Conservation (phyloP, 1,139 yeast species). For the Debaryomyces robertsiae region DNA sequence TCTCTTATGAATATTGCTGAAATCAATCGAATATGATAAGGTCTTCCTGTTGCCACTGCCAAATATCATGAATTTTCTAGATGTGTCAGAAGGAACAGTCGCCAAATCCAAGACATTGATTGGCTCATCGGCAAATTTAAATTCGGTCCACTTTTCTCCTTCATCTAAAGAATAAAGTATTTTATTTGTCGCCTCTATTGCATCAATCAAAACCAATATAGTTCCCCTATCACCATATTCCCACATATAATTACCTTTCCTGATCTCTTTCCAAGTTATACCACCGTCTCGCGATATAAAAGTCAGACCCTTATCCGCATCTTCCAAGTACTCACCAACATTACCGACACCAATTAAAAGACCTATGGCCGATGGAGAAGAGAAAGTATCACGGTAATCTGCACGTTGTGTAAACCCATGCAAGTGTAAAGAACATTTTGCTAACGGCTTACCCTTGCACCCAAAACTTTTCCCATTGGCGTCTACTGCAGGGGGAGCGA, state of each 20-base stretch:
- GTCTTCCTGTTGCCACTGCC: constrained; percentile 24
- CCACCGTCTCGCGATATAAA: constrained; percentile 90
- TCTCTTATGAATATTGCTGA: constrained; percentile 60
- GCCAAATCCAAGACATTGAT: constrained; percentile 71
- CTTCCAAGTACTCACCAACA: constrained; percentile 67
- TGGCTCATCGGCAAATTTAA: constrained; percentile 59
- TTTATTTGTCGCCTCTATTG: constrained; percentile 56
- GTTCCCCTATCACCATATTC: constrained; percentile 97
- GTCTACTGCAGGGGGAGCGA: constrained; percentile 69
- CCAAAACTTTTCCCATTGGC: constrained; percentile 58
- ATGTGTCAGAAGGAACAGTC: constrained; percentile 89
- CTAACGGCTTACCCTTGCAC: constrained; percentile 55
- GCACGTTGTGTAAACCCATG: constrained; percentile 90
- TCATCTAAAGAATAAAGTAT: constrained; percentile 73
- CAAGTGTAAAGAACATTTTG: constrained; percentile 75
- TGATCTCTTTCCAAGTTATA: constrained; percentile 78
- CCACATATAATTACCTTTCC: constrained; percentile 81
- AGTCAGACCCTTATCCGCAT: constrained; percentile 59
- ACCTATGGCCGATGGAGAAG: constrained; percentile 90
- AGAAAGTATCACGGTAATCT: constrained; percentile 81
- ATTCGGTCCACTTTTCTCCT: constrained; percentile 76
- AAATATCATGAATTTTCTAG: constrained; percentile 62
- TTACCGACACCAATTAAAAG: constrained; percentile 86
- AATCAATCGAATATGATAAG: constrained; percentile 62
- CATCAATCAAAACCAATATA: constrained; percentile 69